Percentiles rank a stretch among this genome's conserved stretches.
Evolutionary conservation across 305 asterid species (phyloP).

Genomic region (Nicotiana rustica): DNA sequence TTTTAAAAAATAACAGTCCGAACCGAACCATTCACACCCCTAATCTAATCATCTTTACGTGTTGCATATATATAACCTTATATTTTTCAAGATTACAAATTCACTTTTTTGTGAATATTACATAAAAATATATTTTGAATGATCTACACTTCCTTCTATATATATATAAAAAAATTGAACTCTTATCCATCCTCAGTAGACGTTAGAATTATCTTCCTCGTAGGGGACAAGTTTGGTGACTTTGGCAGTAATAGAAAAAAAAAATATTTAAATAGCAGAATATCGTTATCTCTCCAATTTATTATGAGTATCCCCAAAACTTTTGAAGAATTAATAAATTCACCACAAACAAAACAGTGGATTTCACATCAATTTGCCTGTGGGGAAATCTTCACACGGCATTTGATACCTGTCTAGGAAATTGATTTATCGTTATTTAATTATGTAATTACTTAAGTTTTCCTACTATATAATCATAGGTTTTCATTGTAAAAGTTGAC

Average conservation of each 20-base stretch:
- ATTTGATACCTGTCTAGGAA: neutral
- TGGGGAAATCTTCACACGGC: neutral
- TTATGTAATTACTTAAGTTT: neutral
- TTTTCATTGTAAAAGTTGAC: neutral
- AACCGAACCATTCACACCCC: too few species aligned
- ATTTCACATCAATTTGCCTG: neutral
- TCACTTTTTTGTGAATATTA: too few species aligned
- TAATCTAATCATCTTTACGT: too few species aligned
- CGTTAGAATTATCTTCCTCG: constrained; percentile 24
- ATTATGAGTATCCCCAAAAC: neutral
- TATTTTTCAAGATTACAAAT: too few species aligned
- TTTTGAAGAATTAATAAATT: neutral
- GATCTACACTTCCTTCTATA: too few species aligned
- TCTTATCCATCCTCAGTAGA: neutral
- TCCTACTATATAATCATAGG: neutral
- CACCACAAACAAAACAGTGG: neutral
- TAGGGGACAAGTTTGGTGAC: constrained; percentile 25
- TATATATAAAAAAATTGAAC: too few species aligned
- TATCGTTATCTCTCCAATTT: neutral
- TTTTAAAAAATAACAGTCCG: too few species aligned
- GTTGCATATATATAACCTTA: too few species aligned
- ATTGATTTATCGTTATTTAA: neutral
- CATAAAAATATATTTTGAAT: too few species aligned
- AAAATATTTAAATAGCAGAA: neutral
- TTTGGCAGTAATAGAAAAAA: neutral